A percentile compares a stretch with the other conserved stretches of the same genome.
phyloP scores from a whole-genome alignment of 139 green algal genomes.

The Coelastrella sp. region DNA sequence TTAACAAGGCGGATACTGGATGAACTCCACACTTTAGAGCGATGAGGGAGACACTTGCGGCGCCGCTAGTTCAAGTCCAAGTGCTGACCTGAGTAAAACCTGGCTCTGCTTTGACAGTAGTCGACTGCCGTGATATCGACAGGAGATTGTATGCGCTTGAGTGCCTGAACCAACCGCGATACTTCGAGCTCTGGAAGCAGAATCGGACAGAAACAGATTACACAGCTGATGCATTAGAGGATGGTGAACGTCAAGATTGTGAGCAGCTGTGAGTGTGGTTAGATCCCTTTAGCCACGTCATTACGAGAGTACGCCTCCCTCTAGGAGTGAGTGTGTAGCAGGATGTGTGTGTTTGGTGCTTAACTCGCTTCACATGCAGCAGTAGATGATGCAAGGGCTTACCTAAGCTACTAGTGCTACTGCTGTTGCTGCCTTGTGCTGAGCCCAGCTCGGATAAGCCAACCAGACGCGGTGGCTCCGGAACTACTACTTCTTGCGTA shows the following conservation, averaged over 20 bases:
- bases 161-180: not conserved
- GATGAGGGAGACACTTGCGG: no score
- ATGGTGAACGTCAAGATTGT: not conserved
- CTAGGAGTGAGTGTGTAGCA: no score
- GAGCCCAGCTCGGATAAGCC: not conserved
- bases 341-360: no score
- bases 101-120: conserved; percentile 11
- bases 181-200: conserved; percentile 19
- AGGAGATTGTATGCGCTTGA: conserved; percentile 9
- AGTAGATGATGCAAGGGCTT: not conserved
- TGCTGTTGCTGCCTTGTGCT: conserved; percentile 1
- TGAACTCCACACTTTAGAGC: no score
- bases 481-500: conserved; percentile 19
- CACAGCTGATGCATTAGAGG: not conserved
- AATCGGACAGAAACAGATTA: not conserved
- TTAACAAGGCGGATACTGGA: no score
- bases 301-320: not conserved
- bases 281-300: not conserved
- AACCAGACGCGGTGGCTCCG: not conserved
- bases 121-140: conserved; percentile 38
- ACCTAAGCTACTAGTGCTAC: conserved; percentile 5
- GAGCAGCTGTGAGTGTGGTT: not conserved
- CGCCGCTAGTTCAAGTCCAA: not conserved
- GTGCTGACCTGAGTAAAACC: conserved; percentile 28
- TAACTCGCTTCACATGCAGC: not conserved